Base-by-base conservation (phyloP, 805 yeast genomes). In the Ogataea henricii region DNA sequence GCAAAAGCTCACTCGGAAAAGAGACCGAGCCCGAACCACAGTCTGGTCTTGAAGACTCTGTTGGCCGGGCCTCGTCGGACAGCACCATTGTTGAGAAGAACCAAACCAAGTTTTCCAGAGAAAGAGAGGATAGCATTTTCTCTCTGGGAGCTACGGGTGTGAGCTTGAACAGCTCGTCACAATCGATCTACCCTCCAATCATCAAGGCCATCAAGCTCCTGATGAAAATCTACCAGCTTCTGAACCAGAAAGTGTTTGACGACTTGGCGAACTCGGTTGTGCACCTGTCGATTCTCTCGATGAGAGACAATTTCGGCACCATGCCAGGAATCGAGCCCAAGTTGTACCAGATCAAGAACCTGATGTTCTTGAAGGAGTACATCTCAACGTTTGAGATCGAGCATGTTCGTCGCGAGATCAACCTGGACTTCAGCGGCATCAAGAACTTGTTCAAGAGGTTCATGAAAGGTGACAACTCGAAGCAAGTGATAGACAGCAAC, bases 181-280 rank as follows among this genome's bases (percentile, higher is more conserved):
- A 56, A 10, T 29, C 49, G 8, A 51, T 67, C 58, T 89, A 87
- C 62, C 81, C 88, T 12, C 96, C 96, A 1, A 69, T 89, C 39
- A 75, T 79, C 3, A 79, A 79, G 46, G 83, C 96, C 0, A 68
- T 90, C 36, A 77, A 84, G 0, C 67, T 92, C 5, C 69, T 91
- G 25, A 83, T 89, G 27, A 86, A 82, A 61, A 85, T 91, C 18
- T 88, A 89, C 61, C 95, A 88, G 58, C 71, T 90, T 57, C 78
- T 92, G 30, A 84, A 85, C 54, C 82, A 91, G 2, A 69, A 77
- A 10, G 87, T 89, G 1, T 92, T 91, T 68, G 96, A 89, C 63
- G 96, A 89, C 60, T 68, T 91, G 54, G 96, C 97, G 0, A 96
- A 89, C 63, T 81, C 86, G 47, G 83, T 89, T 44, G 87, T 92